Percentiles rank a stretch among this genome's conserved stretches.
Conservation (phyloP, 352 stramenopile species). For the Phytophthora sp. region DNA sequence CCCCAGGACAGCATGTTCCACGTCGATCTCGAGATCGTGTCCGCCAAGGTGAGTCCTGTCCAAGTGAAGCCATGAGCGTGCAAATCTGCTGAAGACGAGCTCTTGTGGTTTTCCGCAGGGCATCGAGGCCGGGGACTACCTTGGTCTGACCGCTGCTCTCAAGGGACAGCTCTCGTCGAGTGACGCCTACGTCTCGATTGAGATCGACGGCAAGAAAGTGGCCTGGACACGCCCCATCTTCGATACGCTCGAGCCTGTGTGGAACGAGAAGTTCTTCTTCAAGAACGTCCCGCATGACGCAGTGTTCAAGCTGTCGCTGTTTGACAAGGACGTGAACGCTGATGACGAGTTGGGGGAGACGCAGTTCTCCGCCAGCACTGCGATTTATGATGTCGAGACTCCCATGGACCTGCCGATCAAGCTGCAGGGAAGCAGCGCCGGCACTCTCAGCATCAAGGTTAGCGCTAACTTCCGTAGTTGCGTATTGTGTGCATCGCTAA, state of each 20-base stretch:
- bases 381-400: conserved; percentile 18
- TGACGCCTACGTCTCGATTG: conserved; percentile 44
- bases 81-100: neutral
- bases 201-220: conserved; percentile 38
- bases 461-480: too few species aligned
- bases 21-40: conserved; percentile 44
- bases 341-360: conserved; percentile 42
- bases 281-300: conserved; percentile 33
- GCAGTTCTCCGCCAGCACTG: conserved; percentile 36
- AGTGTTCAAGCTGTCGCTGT: conserved; percentile 35
- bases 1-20: too few species aligned
- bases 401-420: conserved; percentile 39
- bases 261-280: conserved; percentile 49
- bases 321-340: conserved; percentile 45
- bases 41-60: conserved; percentile 29
- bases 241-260: conserved; percentile 37
- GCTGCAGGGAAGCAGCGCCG: conserved; percentile 18
- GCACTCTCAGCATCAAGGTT: conserved; percentile 36
- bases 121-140: conserved; percentile 40
- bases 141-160: conserved; percentile 28
- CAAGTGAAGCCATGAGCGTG: neutral
- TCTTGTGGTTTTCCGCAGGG: conserved; percentile 4
- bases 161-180: conserved; percentile 42
- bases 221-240: conserved; percentile 47
- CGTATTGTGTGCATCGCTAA: too few species aligned